phyloP scores from a whole-genome alignment of 129 eudicot genomes.

The Flaveria bidentis region DNA sequence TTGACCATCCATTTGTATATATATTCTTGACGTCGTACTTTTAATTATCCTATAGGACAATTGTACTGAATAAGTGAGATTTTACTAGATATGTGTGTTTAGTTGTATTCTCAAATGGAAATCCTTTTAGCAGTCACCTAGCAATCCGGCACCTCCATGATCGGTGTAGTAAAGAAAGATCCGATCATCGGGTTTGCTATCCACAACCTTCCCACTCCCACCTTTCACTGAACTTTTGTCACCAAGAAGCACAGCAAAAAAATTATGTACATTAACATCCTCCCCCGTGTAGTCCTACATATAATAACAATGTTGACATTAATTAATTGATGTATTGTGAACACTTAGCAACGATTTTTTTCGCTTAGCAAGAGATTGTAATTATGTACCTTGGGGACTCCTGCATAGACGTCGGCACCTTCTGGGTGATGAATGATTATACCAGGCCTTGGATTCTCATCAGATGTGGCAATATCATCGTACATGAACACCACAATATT shows the following conservation, averaged over 20 bases:
- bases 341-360: neutral
- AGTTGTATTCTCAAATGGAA: neutral
- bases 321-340: neutral
- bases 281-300: slow-evolving; percentile 81
- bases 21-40: no score
- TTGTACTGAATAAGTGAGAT: no score
- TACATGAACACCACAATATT: slow-evolving; percentile 90
- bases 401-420: slow-evolving; percentile 75
- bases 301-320: neutral
- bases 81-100: no score
- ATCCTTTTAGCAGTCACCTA: slow-evolving; percentile 43
- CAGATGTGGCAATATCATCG: slow-evolving; percentile 75
- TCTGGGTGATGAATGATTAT: slow-evolving; percentile 68
- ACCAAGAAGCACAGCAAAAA: slow-evolving; percentile 82
- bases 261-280: slow-evolving; percentile 57
- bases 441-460: slow-evolving; percentile 68
- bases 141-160: slow-evolving; percentile 96
- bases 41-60: no score
- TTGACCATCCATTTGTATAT: no score
- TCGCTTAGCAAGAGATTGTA: neutral
- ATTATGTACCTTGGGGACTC: slow-evolving; percentile 74
- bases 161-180: slow-evolving; percentile 83
- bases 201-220: slow-evolving; percentile 85
- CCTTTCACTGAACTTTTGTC: slow-evolving; percentile 65
- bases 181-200: slow-evolving; percentile 69